Percentiles rank a stretch among this genome's conserved stretches.
Evolutionary conservation across 139 green algal genomes (phyloP).

Genomic region (Micromonas commoda): DNA sequence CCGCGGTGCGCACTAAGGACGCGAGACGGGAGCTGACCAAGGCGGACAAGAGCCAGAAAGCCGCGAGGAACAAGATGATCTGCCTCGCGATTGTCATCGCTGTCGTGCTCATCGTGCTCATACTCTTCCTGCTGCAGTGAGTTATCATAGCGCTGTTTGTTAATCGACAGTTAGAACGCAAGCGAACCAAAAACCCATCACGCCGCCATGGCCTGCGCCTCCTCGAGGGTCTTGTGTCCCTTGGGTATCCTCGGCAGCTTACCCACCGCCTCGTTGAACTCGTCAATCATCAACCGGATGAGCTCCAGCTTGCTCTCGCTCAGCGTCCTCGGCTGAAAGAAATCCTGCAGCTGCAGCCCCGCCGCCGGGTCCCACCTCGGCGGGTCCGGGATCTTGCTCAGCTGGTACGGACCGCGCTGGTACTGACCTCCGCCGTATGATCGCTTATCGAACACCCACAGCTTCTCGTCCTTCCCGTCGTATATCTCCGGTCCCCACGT

Average conservation of each 20-base stretch:
- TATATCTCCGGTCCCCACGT: slow-evolving; percentile 60
- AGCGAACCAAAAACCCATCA: too few species aligned
- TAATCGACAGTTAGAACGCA: slow-evolving; percentile 8
- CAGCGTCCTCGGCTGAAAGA: slow-evolving; percentile 1
- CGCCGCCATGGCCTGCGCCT: not conserved
- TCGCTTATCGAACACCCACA: slow-evolving; percentile 35
- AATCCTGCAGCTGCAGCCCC: slow-evolving; percentile 8
- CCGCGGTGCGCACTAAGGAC: slow-evolving; percentile 31
- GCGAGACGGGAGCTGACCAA: slow-evolving; percentile 36
- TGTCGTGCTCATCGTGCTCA: slow-evolving; percentile 13
- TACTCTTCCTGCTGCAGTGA: slow-evolving; percentile 25
- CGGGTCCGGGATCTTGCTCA: not conserved
- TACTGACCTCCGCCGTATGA: slow-evolving; percentile 30
- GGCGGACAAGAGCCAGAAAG: slow-evolving; percentile 40
- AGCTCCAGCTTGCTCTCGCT: not conserved
- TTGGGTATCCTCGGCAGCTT: slow-evolving; percentile 7
- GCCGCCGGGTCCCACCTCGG: not conserved
- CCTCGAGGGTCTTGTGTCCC: slow-evolving; percentile 1
- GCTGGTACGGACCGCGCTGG: slow-evolving; percentile 3
- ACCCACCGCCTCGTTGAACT: slow-evolving; percentile 11
- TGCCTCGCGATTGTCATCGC: slow-evolving; percentile 19
- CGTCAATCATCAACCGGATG: not conserved
- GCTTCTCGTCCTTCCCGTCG: slow-evolving; percentile 4
- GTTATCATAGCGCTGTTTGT: slow-evolving; percentile 1
- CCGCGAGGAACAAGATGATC: slow-evolving; percentile 13